Evolutionary conservation across 257 asterid genomes (phyloP).

Genomic region (Mentha longifolia): DNA sequence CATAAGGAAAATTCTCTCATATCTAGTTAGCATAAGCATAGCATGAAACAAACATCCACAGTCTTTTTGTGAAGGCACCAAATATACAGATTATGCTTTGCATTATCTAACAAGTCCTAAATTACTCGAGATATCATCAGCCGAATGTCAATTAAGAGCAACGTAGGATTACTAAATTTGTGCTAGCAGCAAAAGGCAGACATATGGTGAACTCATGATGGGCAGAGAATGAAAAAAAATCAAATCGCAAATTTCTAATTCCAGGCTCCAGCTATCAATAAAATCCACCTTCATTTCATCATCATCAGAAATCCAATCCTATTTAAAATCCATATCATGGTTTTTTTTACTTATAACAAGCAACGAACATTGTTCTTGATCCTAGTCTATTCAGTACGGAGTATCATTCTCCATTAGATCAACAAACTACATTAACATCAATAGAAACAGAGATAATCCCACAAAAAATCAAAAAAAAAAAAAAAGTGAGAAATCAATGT

Average conservation of each 20-base stretch:
- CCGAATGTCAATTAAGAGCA: no score
- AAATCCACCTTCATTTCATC: not conserved
- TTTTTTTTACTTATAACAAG: not conserved
- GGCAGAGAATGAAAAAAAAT: not conserved
- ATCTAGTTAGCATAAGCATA: not conserved
- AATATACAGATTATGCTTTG: not conserved
- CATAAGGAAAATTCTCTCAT: not conserved
- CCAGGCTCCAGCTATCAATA: not conserved
- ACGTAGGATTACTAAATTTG: slow-evolving; percentile 5
- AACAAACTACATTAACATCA: not conserved
- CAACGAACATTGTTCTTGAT: no score
- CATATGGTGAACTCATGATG: not conserved
- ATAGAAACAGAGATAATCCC: not conserved
- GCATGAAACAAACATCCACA: not conserved
- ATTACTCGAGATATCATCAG: not conserved
- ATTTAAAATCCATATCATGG: not conserved
- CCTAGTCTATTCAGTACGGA: no score
- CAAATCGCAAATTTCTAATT: not conserved
- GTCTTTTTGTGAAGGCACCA: not conserved
- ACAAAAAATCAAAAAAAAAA: no score
- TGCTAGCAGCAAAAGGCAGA: not conserved
- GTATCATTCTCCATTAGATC: no score
- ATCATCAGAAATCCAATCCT: not conserved
- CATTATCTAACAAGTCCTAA: not conserved
- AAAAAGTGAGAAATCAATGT: not conserved